Base-by-base conservation (phyloP, 768 basidiomycete species). In the Phlebiopsis flavidoalba region DNA sequence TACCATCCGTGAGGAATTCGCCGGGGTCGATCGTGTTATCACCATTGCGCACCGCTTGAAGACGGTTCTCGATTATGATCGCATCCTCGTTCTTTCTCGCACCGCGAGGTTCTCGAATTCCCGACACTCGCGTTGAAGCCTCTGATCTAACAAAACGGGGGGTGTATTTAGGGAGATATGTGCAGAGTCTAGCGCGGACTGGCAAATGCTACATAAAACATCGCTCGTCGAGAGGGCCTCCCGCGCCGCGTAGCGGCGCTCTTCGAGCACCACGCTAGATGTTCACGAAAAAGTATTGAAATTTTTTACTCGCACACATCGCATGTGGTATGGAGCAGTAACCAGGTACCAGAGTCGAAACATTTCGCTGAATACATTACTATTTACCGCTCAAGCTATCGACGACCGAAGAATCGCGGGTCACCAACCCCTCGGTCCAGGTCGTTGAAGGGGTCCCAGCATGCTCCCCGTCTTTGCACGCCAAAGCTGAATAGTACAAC, bases 31-130 rank as follows among this genome's bases (percentile, higher is more conserved):
- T 19, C 26, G 26, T 31, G 86, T 94, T 19, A 82, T 95, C 40
- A 92, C 90, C 8, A 93, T 94, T 59, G 93, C 93, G 3, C 92
- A 93, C 74, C 77, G 89, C 14, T 75, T 91, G 21, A 84, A 84
- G 69, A 91, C 89, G 0, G 83, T 91, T 58, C 84, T 92, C 62
- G 86, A 92, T 71, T 84, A 91, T 71, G 84, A 86, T 73, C 77
- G 86, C 14, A 77, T 94, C 66, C 74, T 92, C 65, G 87, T 93
- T n/a, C 73, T 91, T 21, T n/a, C n/a, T n/a, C 87, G 85, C 57
- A 78, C 81, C 17, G 92, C 1, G 77, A 81, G 59, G 78, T 95
- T 48, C 71, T 85, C n/a, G 91, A 95, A 67, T 93, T 85, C 70
- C n/a, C 26, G 93, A 87, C 59, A 76, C 82, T 8, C 92, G n/a